Evolutionary conservation across 805 yeast species (phyloP).

Genomic region (Cyberlindnera samutprakarnensis): DNA sequence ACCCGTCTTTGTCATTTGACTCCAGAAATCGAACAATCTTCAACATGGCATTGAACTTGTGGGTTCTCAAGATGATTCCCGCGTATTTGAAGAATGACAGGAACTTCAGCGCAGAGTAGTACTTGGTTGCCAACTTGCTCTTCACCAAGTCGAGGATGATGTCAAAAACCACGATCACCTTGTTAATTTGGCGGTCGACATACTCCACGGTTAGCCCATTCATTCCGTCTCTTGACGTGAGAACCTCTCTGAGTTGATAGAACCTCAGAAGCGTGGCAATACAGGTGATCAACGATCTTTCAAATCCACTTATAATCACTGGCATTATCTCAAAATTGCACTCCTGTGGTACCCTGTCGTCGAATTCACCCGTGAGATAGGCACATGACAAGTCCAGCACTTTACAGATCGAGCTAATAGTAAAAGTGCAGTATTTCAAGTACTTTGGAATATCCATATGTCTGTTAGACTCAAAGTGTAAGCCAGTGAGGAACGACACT

Average conservation of each 20-base stretch:
- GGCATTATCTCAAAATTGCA: constrained; percentile 11
- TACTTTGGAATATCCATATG: constrained; percentile 6
- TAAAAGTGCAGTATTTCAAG: constrained; percentile 5
- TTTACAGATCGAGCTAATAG: not conserved
- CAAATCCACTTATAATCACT: constrained; percentile 4
- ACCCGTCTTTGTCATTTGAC: constrained; percentile 6
- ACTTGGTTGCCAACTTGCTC: constrained; percentile 9
- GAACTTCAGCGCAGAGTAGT: constrained; percentile 9
- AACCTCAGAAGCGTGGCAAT: constrained; percentile 6
- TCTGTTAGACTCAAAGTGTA: constrained; percentile 11
- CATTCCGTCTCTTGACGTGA: not conserved
- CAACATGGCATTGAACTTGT: constrained; percentile 13
- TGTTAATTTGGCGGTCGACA: constrained; percentile 3
- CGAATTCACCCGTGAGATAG: constrained; percentile 7
- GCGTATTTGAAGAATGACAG: constrained; percentile 7
- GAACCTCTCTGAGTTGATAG: constrained; percentile 14
- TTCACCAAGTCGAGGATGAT: constrained; percentile 4
- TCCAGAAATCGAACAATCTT: constrained; percentile 14
- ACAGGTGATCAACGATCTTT: constrained; percentile 1
- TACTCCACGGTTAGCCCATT: constrained; percentile 1
- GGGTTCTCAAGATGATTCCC: constrained; percentile 3
- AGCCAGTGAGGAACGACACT: constrained; percentile 7
- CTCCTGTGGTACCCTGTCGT: constrained; percentile 2
- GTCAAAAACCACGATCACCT: constrained; percentile 1
- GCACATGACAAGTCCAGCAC: constrained; percentile 8